phyloP scores from a whole-genome alignment of 2,329 filamentous ascomycete species.

The Botrytis sinoallii region DNA sequence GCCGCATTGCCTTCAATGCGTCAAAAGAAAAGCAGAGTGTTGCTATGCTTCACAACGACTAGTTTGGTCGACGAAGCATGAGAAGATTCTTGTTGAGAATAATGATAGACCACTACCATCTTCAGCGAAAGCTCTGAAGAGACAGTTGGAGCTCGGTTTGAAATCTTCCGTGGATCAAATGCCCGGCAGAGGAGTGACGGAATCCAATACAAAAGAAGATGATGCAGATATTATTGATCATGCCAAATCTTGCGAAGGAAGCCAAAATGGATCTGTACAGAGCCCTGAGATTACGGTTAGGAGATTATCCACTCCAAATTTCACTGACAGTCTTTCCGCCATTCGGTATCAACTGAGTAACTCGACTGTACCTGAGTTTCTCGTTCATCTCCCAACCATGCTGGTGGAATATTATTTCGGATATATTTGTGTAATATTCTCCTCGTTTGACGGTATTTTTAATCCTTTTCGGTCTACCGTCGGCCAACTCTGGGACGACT shows the following conservation, averaged over 20 bases:
- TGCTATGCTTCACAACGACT: constrained; percentile 32
- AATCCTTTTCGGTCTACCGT: constrained; percentile 61
- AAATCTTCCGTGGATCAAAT: neutral
- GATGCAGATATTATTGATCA: neutral
- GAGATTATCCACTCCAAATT: neutral
- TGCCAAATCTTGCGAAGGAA: neutral
- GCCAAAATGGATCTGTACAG: neutral
- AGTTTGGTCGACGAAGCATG: constrained; percentile 37
- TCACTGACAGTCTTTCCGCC: constrained; percentile 31
- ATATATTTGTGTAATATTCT: constrained; percentile 59
- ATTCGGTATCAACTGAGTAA: constrained; percentile 33
- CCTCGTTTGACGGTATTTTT: constrained; percentile 60
- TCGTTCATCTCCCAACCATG: constrained; percentile 45
- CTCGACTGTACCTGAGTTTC: constrained; percentile 32
- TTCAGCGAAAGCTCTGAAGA: neutral
- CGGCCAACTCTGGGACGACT: constrained; percentile 55
- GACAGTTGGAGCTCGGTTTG: neutral
- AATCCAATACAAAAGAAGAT: neutral
- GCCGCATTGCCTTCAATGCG: constrained; percentile 33
- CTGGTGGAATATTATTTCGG: constrained; percentile 63
- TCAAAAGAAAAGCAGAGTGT: constrained; percentile 29
- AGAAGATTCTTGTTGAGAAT: constrained; percentile 27
- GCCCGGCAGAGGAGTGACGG: no score
- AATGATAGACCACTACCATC: neutral
- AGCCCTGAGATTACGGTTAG: neutral